Evolutionary conservation across 805 yeast species (phyloP).

Genomic region (Cyberlindnera meyerae): DNA sequence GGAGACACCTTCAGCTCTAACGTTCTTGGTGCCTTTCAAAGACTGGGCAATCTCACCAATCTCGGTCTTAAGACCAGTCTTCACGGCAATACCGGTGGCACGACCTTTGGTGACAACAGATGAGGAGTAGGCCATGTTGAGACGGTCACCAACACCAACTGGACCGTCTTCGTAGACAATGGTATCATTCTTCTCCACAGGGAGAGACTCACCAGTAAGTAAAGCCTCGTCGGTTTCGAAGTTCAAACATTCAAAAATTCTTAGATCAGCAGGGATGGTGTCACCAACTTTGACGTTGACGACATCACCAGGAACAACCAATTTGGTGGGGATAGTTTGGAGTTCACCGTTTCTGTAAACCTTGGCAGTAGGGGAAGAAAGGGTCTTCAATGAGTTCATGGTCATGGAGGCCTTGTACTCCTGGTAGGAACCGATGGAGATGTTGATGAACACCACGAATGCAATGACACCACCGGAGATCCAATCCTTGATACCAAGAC

Average conservation of each 20-base stretch:
- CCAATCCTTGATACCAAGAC: conserved; percentile 72
- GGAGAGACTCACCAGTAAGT: conserved; percentile 62
- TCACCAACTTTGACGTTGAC: conserved; percentile 64
- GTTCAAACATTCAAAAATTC: conserved; percentile 53
- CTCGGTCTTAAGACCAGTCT: conserved; percentile 69
- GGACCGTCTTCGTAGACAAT: conserved; percentile 33
- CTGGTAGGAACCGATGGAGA: conserved; percentile 63
- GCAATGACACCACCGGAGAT: conserved; percentile 79
- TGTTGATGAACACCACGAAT: conserved; percentile 59
- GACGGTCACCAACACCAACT: conserved; percentile 67
- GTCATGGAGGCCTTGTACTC: conserved; percentile 74
- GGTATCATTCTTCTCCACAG: conserved; percentile 49
- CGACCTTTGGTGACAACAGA: conserved; percentile 71
- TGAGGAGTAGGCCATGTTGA: conserved; percentile 67
- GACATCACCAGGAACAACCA: conserved; percentile 71
- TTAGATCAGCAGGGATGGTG: conserved; percentile 69
- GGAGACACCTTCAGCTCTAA: conserved; percentile 37
- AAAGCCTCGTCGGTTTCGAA: conserved; percentile 70
- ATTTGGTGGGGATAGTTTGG: conserved; percentile 51
- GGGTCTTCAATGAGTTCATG: conserved; percentile 64
- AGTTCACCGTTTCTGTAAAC: conserved; percentile 60
- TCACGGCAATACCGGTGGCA: conserved; percentile 60
- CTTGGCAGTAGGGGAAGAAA: conserved; percentile 67
- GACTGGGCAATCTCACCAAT: conserved; percentile 70
- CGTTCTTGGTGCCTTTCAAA: conserved; percentile 40